Evolutionary conservation across 2,329 filamentous ascomycete genomes (phyloP).

Genomic region (Ophiostoma sp.): DNA sequence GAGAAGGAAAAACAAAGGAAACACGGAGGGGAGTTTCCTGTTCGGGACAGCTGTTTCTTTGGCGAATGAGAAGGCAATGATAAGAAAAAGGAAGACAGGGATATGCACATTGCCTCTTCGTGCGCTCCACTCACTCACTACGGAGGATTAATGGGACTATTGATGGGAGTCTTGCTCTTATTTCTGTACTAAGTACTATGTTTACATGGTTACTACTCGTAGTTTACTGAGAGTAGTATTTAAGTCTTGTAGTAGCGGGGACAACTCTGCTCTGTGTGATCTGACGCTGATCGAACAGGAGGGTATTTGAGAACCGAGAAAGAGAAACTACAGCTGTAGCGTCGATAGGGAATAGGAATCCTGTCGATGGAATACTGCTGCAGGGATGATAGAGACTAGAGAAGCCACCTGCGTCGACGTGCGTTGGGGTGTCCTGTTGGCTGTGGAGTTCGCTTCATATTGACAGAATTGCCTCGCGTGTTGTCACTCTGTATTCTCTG

Average conservation of each 20-base stretch:
- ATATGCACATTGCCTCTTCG: neutral
- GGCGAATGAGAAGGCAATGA: constrained; percentile 2
- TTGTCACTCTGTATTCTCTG: too few relatives aligned
- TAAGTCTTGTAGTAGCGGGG: neutral
- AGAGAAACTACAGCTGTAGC: neutral
- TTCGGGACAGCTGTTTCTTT: neutral
- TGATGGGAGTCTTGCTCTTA: neutral
- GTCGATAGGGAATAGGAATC: neutral
- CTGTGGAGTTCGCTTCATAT: neutral
- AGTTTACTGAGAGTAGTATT: neutral
- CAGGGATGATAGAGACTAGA: neutral
- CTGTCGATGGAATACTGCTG: neutral
- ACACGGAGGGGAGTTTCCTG: neutral
- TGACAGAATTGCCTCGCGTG: neutral
- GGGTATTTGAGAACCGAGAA: too few relatives aligned
- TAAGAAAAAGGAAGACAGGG: neutral
- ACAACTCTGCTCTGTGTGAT: neutral
- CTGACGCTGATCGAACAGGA: neutral
- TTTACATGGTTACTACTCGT: neutral
- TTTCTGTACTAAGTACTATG: neutral
- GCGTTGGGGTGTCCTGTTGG: neutral
- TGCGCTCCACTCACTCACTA: neutral
- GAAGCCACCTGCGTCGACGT: neutral
- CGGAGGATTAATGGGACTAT: neutral
- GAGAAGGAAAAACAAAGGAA: neutral